These are phyloP conservation scores for Chenopodium suecicum DNA, from an alignment of 148 eudicot genomes.

Conservation along the genomic window DNA sequence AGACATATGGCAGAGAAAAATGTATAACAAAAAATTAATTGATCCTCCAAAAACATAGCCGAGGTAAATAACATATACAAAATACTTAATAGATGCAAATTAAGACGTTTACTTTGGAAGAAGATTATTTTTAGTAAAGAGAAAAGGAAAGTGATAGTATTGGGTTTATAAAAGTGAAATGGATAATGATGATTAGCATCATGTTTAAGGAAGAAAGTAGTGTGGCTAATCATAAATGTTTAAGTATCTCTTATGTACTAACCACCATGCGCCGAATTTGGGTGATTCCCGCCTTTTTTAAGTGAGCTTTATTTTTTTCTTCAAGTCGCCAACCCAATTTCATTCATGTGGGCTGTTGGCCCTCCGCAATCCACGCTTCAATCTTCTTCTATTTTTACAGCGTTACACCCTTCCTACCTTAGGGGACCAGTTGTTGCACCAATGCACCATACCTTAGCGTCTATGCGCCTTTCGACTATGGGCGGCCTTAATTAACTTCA, in stretches of 20 bases:
- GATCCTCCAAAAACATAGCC: too few relatives aligned
- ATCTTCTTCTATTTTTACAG: background rate
- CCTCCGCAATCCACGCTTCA: conserved; percentile 3
- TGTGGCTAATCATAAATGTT: conserved; percentile 29
- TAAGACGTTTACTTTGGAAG: background rate
- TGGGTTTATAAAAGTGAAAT: background rate
- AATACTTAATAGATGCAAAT: too few relatives aligned
- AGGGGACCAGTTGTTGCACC: background rate
- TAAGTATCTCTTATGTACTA: background rate
- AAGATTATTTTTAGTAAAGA: background rate
- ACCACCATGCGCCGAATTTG: conserved; percentile 33
- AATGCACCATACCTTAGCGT: too few relatives aligned
- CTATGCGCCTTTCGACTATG: too few relatives aligned
- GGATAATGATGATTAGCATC: conserved; percentile 27
- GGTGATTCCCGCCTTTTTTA: background rate
- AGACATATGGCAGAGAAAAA: too few relatives aligned
- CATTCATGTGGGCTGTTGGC: conserved; percentile 4
- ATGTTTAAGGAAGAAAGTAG: conserved; percentile 12
- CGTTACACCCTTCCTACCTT: background rate
- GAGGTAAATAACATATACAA: too few relatives aligned
- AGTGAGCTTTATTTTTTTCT: background rate
- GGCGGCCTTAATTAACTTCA: too few relatives aligned
- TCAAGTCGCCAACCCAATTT: conserved; percentile 5
- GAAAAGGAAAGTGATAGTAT: background rate
- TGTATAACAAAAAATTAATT: too few relatives aligned